These are phyloP conservation scores for Ormosia emarginata DNA, from an alignment of 306 rosid species.

Conservation along the genomic window DNA sequence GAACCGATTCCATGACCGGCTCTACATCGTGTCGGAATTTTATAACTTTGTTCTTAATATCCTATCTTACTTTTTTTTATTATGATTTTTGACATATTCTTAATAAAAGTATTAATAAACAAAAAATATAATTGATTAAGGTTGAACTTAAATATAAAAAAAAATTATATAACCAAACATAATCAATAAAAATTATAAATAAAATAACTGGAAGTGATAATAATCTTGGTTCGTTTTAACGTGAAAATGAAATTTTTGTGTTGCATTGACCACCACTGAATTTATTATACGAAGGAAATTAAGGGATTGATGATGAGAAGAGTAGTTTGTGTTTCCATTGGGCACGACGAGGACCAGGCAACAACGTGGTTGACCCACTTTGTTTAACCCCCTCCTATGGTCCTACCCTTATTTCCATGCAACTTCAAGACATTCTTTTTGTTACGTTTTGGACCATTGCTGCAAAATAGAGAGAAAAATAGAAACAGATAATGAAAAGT, in stretches of 20 bases:
- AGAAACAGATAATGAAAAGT: background rate
- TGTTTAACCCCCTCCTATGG: background rate
- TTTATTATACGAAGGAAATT: no score
- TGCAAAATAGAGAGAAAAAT: background rate
- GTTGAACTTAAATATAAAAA: no score
- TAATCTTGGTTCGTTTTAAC: no score
- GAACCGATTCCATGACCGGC: no score
- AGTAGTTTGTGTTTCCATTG: background rate
- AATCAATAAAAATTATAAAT: background rate
- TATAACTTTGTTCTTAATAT: no score
- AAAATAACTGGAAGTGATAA: background rate
- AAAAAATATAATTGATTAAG: no score
- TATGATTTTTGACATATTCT: no score
- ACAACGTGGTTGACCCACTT: constrained; percentile 26
- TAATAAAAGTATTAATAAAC: no score
- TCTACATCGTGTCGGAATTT: no score
- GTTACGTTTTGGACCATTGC: background rate
- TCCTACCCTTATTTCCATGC: background rate
- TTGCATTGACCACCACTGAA: background rate
- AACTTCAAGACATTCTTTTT: constrained; percentile 9
- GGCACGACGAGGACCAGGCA: background rate
- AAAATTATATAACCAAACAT: background rate
- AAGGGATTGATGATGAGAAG: background rate
- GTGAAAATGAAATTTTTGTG: background rate
- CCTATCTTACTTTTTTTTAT: no score